phyloP scores from a whole-genome alignment of 73 alveolate genomes.

The Symbiodinium natans region DNA sequence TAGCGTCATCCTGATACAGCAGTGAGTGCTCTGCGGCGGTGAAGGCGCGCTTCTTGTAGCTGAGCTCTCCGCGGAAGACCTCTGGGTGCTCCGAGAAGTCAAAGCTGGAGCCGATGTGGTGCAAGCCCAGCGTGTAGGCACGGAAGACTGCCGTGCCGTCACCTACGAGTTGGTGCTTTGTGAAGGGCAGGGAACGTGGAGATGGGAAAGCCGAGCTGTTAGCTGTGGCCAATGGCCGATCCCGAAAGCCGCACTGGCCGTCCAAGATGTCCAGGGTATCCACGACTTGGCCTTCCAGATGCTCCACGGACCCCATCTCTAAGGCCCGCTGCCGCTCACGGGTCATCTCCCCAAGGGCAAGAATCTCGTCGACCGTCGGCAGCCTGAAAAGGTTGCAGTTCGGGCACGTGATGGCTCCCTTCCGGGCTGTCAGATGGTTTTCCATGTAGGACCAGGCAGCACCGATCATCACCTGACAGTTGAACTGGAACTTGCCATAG shows the following conservation, averaged over 20 bases:
- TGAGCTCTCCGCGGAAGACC: constrained; percentile 24
- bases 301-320: background rate
- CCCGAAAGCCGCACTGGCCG: constrained; percentile 11
- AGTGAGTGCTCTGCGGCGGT: constrained; percentile 16
- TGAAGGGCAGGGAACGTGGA: background rate
- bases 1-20: background rate
- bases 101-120: constrained; percentile 29
- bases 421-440: background rate
- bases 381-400: constrained; percentile 13
- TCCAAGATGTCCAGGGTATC: constrained; percentile 1
- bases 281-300: background rate
- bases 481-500: constrained; percentile 2
- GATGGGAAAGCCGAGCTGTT: constrained; percentile 4
- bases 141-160: constrained; percentile 20
- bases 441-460: constrained; percentile 6
- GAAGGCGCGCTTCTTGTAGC: constrained; percentile 17
- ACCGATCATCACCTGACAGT: constrained; percentile 20
- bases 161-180: background rate
- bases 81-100: constrained; percentile 1
- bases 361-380: background rate
- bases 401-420: background rate
- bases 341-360: background rate
- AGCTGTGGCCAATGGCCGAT: background rate
- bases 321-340: background rate
- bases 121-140: constrained; percentile 5